A percentile compares a stretch with the other conserved stretches of the same genome.
Evolutionary conservation across 2,329 filamentous ascomycete species (phyloP).

Genomic region (Diaporthe sp.): DNA sequence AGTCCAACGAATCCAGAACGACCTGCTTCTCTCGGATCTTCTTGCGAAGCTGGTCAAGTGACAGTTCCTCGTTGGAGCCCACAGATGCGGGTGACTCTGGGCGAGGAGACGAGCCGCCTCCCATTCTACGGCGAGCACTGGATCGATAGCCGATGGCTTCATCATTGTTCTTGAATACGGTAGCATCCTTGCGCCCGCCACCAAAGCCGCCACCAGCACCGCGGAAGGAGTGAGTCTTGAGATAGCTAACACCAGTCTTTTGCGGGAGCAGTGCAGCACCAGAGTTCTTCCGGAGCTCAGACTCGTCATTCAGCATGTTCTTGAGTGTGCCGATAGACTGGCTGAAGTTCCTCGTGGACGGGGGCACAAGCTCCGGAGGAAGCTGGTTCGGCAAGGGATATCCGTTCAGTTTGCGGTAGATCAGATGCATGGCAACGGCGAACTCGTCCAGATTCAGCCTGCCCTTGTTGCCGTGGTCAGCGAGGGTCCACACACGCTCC

Average conservation of each 20-base stretch:
- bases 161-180: conserved; percentile 96
- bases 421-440: conserved; percentile 98
- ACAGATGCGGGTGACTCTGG: conserved; percentile 81
- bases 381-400: conserved; percentile 91
- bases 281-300: conserved; percentile 88
- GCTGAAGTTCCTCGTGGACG: conserved; percentile 92
- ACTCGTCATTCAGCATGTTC: conserved; percentile 88
- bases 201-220: conserved; percentile 68
- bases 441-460: conserved; percentile 97
- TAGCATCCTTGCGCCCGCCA: conserved; percentile 88
- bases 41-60: conserved; percentile 90
- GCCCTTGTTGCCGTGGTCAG: conserved; percentile 94
- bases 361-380: conserved; percentile 92
- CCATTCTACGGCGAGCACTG: conserved; percentile 89
- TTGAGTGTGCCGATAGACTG: conserved; percentile 96
- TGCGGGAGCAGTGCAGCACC: conserved; percentile 93
- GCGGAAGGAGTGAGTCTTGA: conserved; percentile 95
- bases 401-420: conserved; percentile 96
- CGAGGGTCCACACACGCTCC: conserved; percentile 93
- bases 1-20: conserved; percentile 94
- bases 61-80: conserved; percentile 83
- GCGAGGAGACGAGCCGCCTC: conserved; percentile 80
- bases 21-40: conserved; percentile 95
- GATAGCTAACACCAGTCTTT: conserved; percentile 97
- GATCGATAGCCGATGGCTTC: conserved; percentile 94